These are phyloP conservation scores for Metrosideros polymorpha DNA, from an alignment of 441 rosid genomes.

Conservation along the genomic window DNA sequence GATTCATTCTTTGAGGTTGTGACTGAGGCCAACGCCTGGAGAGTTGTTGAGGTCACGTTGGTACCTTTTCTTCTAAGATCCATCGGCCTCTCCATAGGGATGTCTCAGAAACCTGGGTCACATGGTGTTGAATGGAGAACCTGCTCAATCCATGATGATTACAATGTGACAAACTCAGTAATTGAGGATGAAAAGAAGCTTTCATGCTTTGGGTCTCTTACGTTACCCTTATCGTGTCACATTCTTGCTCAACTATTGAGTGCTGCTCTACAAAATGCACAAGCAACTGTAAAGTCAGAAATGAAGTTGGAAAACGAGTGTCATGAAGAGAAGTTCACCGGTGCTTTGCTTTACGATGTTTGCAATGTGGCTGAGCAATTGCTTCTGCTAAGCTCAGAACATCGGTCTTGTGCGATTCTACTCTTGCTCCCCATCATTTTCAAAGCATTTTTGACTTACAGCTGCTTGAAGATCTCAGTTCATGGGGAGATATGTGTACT, in stretches of 20 bases:
- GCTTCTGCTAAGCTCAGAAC: slow-evolving; percentile 62
- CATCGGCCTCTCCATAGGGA: slow-evolving; percentile 40
- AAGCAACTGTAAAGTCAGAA: slow-evolving; percentile 15
- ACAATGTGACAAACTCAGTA: slow-evolving; percentile 9
- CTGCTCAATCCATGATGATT: slow-evolving; percentile 12
- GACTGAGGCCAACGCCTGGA: slow-evolving; percentile 47
- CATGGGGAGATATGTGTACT: slow-evolving; percentile 26
- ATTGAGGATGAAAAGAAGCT: slow-evolving; percentile 21
- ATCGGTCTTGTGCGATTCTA: slow-evolving; percentile 68
- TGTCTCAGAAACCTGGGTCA: slow-evolving; percentile 36
- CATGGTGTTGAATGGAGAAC: slow-evolving; percentile 37
- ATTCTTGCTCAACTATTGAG: slow-evolving; percentile 49
- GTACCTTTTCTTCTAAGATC: slow-evolving; percentile 73
- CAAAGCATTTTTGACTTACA: slow-evolving; percentile 40
- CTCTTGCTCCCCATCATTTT: slow-evolving; percentile 67
- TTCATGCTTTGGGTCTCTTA: slow-evolving; percentile 30
- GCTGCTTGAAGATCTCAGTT: slow-evolving; percentile 28
- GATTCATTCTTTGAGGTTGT: slow-evolving; percentile 61
- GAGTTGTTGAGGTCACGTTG: slow-evolving; percentile 43
- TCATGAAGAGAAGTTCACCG: slow-evolving; percentile 29
- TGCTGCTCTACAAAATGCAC: slow-evolving; percentile 37
- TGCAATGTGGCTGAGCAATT: slow-evolving; percentile 54
- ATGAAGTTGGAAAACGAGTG: slow-evolving; percentile 18
- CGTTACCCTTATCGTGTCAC: slow-evolving; percentile 60
- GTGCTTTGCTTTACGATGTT: slow-evolving; percentile 60